Evolutionary conservation across 768 basidiomycete genomes (phyloP), one percentile per base, ranked within the genome.

Genomic region (Dioszegia hungarica): DNA sequence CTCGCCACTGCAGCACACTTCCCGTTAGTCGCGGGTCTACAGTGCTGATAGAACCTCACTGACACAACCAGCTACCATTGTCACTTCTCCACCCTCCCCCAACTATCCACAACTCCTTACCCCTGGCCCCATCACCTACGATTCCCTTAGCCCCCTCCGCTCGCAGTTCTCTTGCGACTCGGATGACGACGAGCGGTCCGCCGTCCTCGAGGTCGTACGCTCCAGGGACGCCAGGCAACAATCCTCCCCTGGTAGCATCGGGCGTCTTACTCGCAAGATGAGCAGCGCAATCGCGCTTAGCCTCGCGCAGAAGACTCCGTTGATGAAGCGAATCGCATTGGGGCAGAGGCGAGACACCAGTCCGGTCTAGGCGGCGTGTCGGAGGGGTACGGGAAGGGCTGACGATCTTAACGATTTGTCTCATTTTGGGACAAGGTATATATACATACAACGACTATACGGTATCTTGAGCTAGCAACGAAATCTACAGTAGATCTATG

Each of bases 401-500:
- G 14, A 36, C 14, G 31, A 49, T 49, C 19, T 34, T 49, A 28
- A 46, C 27, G 45, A 46, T 27, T 15, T 46, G n/a, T 10, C 38
- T 39, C 17, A 46, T 46, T 29, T 46, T 20, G 43, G 22, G 10
- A n/a, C 17, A 9, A 31, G 15, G 12, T 44, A 44, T 25, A 8
- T 6, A 34, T 19, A 47, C 2, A 28, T 4, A 3, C 2, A 29
- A 29, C 25, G 19, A 3, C n/a, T n/a, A n/a, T n/a, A n/a, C n/a
- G n/a, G n/a, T n/a, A n/a, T n/a, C n/a, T n/a, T n/a, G n/a, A n/a
- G n/a, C n/a, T n/a, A n/a, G n/a, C n/a, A n/a, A n/a, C n/a, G n/a
- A n/a, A n/a, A n/a, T n/a, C 25, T 29, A 38, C 25, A 38, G 38
- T 20, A 51, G 49, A 51, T 51, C 49, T 38, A 51, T 51, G 25